Evolutionary conservation across 352 stramenopile species (phyloP), one percentile per base, ranked within the genome.

Genomic region (Globisporangium solare): DNA sequence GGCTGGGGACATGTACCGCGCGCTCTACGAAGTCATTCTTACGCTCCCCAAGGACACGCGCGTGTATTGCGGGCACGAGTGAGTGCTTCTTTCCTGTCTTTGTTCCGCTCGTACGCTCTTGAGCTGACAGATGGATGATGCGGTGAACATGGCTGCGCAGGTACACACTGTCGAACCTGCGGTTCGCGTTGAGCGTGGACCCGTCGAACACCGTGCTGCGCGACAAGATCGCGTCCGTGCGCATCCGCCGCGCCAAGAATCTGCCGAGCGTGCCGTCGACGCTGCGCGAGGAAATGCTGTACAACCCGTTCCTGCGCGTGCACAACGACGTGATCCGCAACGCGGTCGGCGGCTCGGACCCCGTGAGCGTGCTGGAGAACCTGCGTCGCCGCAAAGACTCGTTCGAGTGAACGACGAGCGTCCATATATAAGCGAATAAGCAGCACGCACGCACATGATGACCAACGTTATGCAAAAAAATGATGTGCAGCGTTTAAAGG

Each of bases 121-220:
- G 35, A 1, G 27, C 27, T 35, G 27, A 35, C 5, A 35, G 7
- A 27, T n/a, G n/a, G n/a, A n/a, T n/a, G n/a, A n/a, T 27, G 5
- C 24, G 18, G 2, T 24, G 41, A 55, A n/a, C 32, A 8, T 42
- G 22, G 5, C 45, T 59, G 15, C 13, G 17, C 20, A 79, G 71
- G 27, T 98, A 98, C 62, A 98, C 94, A 1, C 75, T 93, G 76
- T 79, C 79, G 43, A 98, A 98, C 72, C 72, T 96, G 20, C 86
- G 84, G 27, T 98, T 97, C 56, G 95, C 95, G 4, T 64, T 97
- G 43, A 97, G 79, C 57, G 84, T 98, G 10, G 94, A 98, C 62
- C 93, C 94, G 21, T 89, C 86, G 14, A 98, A 98, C 75, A 70
- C 70, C 2, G 79, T 78, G 20, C 64, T 97, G 61, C 76, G 71